Conservation (phyloP, 1,284 basidiomycete species). For the Chondrostereum purpureum region DNA sequence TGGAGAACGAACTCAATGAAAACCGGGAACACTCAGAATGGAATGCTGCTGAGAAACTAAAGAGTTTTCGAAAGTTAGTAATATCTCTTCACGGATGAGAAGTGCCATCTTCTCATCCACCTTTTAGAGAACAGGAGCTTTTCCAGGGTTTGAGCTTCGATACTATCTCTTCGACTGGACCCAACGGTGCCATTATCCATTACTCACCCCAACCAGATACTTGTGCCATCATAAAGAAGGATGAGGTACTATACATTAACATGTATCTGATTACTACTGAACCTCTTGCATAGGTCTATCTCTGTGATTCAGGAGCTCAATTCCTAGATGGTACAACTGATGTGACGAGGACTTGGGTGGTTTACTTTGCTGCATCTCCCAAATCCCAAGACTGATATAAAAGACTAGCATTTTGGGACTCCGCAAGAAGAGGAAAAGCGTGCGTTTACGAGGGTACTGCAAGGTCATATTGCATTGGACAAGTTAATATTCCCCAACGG, state of each 20-base stretch:
- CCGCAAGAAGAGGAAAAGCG: conserved; percentile 81
- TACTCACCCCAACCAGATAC: conserved; percentile 77
- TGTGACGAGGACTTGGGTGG: conserved; percentile 84
- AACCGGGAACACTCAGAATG: conserved; percentile 74
- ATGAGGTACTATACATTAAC: conserved; percentile 44
- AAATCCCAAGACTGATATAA: neutral
- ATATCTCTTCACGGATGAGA: too few species aligned
- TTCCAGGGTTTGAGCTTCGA: conserved; percentile 89
- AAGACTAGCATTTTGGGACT: conserved; percentile 89
- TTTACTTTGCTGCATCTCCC: too few species aligned
- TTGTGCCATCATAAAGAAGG: conserved; percentile 70
- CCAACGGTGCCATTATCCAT: conserved; percentile 92
- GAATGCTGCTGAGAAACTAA: conserved; percentile 75
- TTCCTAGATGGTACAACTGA: conserved; percentile 95
- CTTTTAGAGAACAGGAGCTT: conserved; percentile 54
- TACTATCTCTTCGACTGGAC: conserved; percentile 88
- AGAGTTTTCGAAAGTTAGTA: conserved; percentile 76
- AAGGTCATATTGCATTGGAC: conserved; percentile 94
- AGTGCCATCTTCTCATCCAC: too few species aligned
- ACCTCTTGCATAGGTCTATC: conserved; percentile 58
- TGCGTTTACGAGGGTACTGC: conserved; percentile 89
- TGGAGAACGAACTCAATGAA: conserved; percentile 74
- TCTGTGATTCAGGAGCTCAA: conserved; percentile 96
- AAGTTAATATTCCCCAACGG: conserved; percentile 81
- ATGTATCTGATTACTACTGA: conserved; percentile 5